phyloP scores from a whole-genome alignment of 2,329 filamentous ascomycete genomes.

The Alternaria postmessia region DNA sequence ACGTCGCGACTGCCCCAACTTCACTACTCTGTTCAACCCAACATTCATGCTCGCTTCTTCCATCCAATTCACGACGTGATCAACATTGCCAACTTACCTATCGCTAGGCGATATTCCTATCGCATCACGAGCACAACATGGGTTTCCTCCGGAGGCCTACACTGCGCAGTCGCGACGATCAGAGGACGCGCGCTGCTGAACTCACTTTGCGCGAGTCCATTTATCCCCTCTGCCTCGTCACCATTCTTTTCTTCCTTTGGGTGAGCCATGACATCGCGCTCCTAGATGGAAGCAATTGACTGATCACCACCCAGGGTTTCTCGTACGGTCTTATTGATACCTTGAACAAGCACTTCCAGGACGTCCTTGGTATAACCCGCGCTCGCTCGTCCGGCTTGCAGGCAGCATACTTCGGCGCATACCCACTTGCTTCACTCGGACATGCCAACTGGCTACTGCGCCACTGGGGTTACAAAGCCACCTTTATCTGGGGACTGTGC shows the following conservation, averaged over 20 bases:
- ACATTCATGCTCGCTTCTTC: background rate
- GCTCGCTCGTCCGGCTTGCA: constrained; percentile 57
- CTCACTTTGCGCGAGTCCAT: constrained; percentile 73
- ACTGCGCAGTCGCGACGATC: constrained; percentile 47
- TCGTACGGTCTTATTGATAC: constrained; percentile 66
- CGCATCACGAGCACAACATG: constrained; percentile 25
- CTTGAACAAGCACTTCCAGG: constrained; percentile 60
- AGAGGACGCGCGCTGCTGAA: constrained; percentile 65
- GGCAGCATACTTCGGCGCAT: constrained; percentile 60
- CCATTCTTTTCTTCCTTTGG: constrained; percentile 71
- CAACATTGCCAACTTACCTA: background rate
- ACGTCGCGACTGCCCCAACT: background rate
- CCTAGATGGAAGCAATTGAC: no score
- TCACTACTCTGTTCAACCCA: background rate
- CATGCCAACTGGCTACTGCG: constrained; percentile 59
- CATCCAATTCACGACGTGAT: background rate
- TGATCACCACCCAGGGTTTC: constrained; percentile 53
- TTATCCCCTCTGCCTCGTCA: constrained; percentile 71
- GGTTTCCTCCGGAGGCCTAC: constrained; percentile 42
- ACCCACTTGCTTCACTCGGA: constrained; percentile 59
- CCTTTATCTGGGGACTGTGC: constrained; percentile 61
- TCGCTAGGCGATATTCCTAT: constrained; percentile 2
- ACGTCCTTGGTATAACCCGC: constrained; percentile 53
- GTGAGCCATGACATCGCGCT: constrained; percentile 36
- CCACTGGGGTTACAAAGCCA: constrained; percentile 58